Base-by-base conservation (phyloP, 441 rosid species). In the Lepidium campestre region DNA sequence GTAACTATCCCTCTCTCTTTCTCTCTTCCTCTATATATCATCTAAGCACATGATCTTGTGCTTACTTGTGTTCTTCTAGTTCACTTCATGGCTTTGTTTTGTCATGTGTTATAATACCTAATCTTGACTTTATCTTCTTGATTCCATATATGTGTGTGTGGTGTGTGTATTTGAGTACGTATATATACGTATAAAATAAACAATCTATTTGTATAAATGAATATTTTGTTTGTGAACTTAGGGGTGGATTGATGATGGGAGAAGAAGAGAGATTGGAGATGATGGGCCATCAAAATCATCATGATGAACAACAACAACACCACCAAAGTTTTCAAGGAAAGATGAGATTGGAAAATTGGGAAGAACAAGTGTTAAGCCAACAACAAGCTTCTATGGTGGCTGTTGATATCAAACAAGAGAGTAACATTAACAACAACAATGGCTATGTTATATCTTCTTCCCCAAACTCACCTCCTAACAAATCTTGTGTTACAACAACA, bases 221-320 rank as follows among this genome's bases (percentile, higher is more conserved):
- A n/a, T 45, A 5, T n/a, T 20, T 67, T 36, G 3, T 66, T 4
- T 53, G 23, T 66, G 50, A 42, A 39, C 20, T 47, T 22, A 88
- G 97, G 86, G 86, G 93, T 22, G 93, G 98, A 74, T 75, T 87
- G 82, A 83, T 85, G 67, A 84, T 78, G 39, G 89, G 83, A 62
- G 92, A 86, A 48, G 92, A 84, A 77, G 65, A 84, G 46, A 70
- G 62, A 77, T 49, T 66, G 72, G 83, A 62, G 32, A 77, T 81
- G 70, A 64, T 65, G 68, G 78, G 73, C 31, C 53, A 73, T 20
- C 73, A 67, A n/a, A 52, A 58, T 59, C 68, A 66, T 52, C 62
- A 59, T 59, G 67, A 29, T 29, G 34, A 29, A 29, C 34, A 66
- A 42, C 62, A 65, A 27, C 71, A 55, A 15, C 58, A 59, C 0